A percentile compares a stretch with the other conserved stretches of the same genome.
phyloP scores from a whole-genome alignment of 441 rosid genomes.

The Melastoma candidum region DNA sequence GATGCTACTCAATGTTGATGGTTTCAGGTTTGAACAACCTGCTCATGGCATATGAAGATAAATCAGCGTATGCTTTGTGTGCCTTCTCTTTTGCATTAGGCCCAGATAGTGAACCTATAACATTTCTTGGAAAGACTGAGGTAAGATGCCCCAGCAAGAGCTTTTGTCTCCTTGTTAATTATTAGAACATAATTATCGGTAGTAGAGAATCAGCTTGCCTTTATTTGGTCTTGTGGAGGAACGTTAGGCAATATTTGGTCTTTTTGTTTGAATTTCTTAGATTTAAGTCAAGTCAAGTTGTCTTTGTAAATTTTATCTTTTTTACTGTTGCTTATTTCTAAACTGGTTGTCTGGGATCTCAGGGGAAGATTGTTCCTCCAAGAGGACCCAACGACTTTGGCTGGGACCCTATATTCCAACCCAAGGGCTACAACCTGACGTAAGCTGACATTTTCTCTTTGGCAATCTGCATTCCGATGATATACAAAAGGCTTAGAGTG shows the following conservation, averaged over 20 bases:
- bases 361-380: constrained; percentile 87
- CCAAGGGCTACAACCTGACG: constrained; percentile 81
- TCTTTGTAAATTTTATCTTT: too few relatives aligned
- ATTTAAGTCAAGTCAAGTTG: too few relatives aligned
- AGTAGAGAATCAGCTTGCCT: not conserved
- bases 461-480: constrained; percentile 1
- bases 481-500: not conserved
- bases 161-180: not conserved
- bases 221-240: too few relatives aligned
- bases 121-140: constrained; percentile 71
- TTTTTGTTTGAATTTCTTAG: too few relatives aligned
- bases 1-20: constrained; percentile 8
- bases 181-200: too few relatives aligned
- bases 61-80: constrained; percentile 84
- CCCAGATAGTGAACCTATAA: constrained; percentile 62
- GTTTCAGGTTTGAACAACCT: constrained; percentile 60
- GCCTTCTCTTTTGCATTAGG: constrained; percentile 76
- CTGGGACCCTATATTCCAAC: constrained; percentile 96
- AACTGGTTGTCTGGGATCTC: constrained; percentile 17
- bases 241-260: too few relatives aligned
- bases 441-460: constrained; percentile 15
- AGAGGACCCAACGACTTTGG: constrained; percentile 90
- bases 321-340: too few relatives aligned
- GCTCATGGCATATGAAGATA: constrained; percentile 81
- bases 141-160: constrained; percentile 23